Conservation (phyloP, 129 eudicot genomes). For the Ambrosia trifida region DNA sequence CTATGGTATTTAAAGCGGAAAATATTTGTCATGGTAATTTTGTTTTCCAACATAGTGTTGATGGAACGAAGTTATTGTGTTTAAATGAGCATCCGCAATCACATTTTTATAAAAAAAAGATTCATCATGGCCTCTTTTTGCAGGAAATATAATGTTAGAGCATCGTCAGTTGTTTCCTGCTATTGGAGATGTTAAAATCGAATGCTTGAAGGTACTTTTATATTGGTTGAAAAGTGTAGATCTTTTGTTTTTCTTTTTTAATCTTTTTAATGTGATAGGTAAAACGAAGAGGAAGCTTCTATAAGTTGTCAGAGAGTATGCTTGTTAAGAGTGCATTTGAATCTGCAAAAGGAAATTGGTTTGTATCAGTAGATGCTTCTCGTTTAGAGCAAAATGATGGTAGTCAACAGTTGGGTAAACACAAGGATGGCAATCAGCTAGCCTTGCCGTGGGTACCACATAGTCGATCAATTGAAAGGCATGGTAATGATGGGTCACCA, state of each 20-base stretch:
- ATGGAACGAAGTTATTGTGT: not conserved
- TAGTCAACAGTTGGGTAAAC: slow-evolving; percentile 18
- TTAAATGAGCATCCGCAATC: not conserved
- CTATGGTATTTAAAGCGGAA: not conserved
- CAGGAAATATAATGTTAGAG: slow-evolving; percentile 59
- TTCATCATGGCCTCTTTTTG: slow-evolving; percentile 1
- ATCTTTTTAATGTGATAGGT: slow-evolving; percentile 50
- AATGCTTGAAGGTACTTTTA: slow-evolving; percentile 62
- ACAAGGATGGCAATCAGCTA: slow-evolving; percentile 24
- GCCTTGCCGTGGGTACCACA: slow-evolving; percentile 41
- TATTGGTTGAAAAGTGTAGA: slow-evolving; percentile 16
- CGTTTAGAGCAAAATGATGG: slow-evolving; percentile 26
- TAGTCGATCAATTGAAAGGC: slow-evolving; percentile 26
- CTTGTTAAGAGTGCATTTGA: slow-evolving; percentile 57
- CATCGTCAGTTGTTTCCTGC: slow-evolving; percentile 64
- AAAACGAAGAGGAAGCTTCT: slow-evolving; percentile 52
- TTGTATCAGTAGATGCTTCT: slow-evolving; percentile 54
- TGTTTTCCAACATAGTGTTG: not conserved
- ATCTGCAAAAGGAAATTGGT: slow-evolving; percentile 46
- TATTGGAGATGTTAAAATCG: slow-evolving; percentile 48
- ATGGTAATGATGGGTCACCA: slow-evolving; percentile 24
- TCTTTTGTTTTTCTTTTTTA: slow-evolving; percentile 3
- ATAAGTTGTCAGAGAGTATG: slow-evolving; percentile 67
- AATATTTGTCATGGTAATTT: not conserved
- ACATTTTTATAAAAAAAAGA: not conserved